Conservation (phyloP, 73 alveolate genomes). For the Halteria grandinella region DNA sequence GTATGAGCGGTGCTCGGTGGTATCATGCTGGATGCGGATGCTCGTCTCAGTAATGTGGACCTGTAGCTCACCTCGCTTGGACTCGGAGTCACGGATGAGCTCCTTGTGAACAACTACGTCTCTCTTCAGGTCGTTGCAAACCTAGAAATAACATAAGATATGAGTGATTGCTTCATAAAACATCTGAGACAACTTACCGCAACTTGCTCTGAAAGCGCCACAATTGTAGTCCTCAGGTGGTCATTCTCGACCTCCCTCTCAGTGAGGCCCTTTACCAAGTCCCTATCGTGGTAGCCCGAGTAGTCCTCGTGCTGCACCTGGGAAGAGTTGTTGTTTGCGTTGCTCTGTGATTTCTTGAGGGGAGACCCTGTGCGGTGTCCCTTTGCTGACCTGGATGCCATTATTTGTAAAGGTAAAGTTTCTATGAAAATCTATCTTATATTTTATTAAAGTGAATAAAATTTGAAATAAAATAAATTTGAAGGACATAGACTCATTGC, state of each 20-base stretch:
- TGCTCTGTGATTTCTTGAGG: too few species aligned
- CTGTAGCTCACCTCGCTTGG: constrained; percentile 23
- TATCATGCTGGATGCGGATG: constrained; percentile 1
- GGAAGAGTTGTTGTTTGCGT: too few species aligned
- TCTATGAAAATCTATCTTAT: too few species aligned
- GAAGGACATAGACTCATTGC: too few species aligned
- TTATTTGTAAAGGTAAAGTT: too few species aligned
- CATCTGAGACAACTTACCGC: constrained; percentile 27
- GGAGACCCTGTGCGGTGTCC: too few species aligned
- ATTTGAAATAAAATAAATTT: too few species aligned
- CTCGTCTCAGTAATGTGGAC: constrained; percentile 32
- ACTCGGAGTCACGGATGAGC: constrained; percentile 25
- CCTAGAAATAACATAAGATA: constrained; percentile 5
- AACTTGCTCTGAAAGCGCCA: constrained; percentile 47
- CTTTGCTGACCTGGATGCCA: too few species aligned
- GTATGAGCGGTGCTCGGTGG: constrained; percentile 13
- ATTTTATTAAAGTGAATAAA: too few species aligned
- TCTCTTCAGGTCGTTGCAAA: constrained; percentile 18
- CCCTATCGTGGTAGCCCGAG: too few species aligned
- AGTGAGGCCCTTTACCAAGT: constrained; percentile 23
- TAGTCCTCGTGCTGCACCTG: too few species aligned
- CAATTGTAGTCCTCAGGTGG: constrained; percentile 59
- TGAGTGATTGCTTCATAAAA: too few species aligned
- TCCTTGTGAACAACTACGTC: constrained; percentile 29
- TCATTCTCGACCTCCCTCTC: constrained; percentile 62